Base-by-base conservation (phyloP, 805 yeast genomes). In the Kregervanrija fluxuum region DNA sequence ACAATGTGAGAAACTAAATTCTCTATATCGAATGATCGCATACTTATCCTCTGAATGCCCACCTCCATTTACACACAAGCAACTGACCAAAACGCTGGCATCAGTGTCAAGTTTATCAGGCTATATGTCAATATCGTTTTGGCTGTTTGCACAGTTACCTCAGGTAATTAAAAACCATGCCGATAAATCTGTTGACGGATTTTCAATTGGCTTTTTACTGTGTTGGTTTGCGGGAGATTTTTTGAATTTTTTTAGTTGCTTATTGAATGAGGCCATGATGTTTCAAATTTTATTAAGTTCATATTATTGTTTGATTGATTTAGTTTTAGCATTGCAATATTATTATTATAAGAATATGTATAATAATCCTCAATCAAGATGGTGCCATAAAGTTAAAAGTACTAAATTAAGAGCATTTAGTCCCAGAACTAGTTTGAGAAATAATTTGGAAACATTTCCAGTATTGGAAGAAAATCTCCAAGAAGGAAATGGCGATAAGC, bases 81-180 rank as follows among this genome's bases (percentile, higher is more conserved):
- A 51, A 16, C 33, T 59, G 15, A 54, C 57, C 3, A 30, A 38
- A 4, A 28, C 33, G 13, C 46, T 55, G 31, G 38, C 37, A 11
- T 60, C 64, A 4, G 46, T 67, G 14, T 64, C 71, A 10, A 45
- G 46, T 37, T 39, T 54, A 22, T 42, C 65, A 1, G 69, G 67
- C 2, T 60, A 58, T 31, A 42, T 67, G 13, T 78, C 84, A 3
- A 63, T 79, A 34, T 60, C 65, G 5, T 71, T 80, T 47, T 83
- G 91, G 90, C 66, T 82, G 33, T 79, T 82, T 59, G 90, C 90
- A 3, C 90, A 82, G 59, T 55, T 79, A 13, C 90, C 90, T 1
- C 91, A 83, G 56, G 80, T 82, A 11, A 61, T 72, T 46, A 68
- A 73, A 53, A 83, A 82, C 57, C 79, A 79, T 58, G 60, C 64